A percentile compares a stretch with the other conserved stretches of the same genome.
Evolutionary conservation across 345 rosid species (phyloP).

Genomic region (Raphanus raphanistrum): DNA sequence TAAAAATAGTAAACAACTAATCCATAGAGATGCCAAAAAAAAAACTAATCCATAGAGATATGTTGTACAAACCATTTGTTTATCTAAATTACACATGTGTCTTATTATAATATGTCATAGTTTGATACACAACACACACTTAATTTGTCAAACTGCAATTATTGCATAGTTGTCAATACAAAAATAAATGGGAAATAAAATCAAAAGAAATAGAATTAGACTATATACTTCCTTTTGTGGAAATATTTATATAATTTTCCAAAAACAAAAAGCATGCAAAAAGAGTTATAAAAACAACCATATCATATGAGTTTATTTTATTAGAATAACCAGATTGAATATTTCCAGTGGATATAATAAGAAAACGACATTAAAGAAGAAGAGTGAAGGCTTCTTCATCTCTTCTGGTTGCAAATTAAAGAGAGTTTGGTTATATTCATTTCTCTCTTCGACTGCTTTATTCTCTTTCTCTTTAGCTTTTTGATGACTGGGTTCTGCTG

Average conservation of each 20-base stretch:
- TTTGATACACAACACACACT: not conserved
- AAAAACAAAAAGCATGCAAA: not conserved
- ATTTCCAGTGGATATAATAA: not conserved
- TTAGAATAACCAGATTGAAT: not conserved
- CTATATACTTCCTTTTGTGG: not conserved
- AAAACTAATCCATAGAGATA: not conserved
- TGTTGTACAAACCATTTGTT: not conserved
- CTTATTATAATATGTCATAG: not conserved
- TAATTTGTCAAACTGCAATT: not conserved
- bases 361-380: constrained; percentile 31
- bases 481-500: constrained; percentile 29
- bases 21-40: not conserved
- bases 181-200: not conserved
- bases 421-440: constrained; percentile 10
- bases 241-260: not conserved
- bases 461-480: not conserved
- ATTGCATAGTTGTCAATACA: not conserved
- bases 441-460: not conserved
- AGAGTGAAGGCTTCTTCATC: constrained; percentile 13
- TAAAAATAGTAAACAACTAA: not conserved
- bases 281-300: not conserved
- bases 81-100: not conserved
- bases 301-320: not conserved
- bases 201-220: not conserved
- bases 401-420: not conserved